Percentiles rank a stretch among this genome's conserved stretches.
Conservation (phyloP, 257 asterid species). For the Striga asiatica region DNA sequence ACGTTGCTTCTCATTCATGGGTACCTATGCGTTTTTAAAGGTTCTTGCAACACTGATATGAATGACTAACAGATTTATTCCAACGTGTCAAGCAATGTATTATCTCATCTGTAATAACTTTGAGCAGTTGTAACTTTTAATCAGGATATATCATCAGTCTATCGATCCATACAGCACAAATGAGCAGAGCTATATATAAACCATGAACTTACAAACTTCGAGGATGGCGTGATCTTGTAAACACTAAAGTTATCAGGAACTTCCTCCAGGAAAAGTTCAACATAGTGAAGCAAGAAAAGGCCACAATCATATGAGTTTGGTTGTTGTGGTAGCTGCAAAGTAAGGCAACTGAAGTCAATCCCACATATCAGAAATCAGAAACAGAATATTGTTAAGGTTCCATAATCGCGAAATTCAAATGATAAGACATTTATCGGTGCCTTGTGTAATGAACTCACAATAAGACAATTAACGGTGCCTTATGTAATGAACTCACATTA, state of each 20-base stretch:
- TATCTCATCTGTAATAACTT: not conserved
- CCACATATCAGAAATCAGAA: not conserved
- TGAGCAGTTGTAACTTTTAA: not conserved
- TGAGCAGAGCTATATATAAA: slow-evolving; percentile 11
- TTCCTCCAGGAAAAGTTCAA: slow-evolving; percentile 79
- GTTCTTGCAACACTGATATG: not conserved
- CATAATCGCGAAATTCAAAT: too few relatives aligned
- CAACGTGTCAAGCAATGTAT: not conserved
- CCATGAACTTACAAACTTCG: slow-evolving; percentile 57
- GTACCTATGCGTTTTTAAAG: not conserved
- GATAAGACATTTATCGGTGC: too few relatives aligned
- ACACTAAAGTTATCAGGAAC: slow-evolving; percentile 55
- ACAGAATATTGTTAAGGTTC: not conserved
- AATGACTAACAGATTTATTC: too few relatives aligned
- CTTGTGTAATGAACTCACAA: too few relatives aligned
- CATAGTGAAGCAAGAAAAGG: slow-evolving; percentile 89
- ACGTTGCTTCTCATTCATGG: not conserved
- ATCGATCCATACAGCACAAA: not conserved
- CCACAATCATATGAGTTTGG: slow-evolving; percentile 86
- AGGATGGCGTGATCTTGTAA: slow-evolving; percentile 46
- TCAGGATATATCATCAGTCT: not conserved
- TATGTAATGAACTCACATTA: too few relatives aligned
- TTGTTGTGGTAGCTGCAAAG: slow-evolving; percentile 88
- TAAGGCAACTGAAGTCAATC: slow-evolving; percentile 16
- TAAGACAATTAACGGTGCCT: too few relatives aligned